phyloP scores from a whole-genome alignment of 768 basidiomycete species.

The Lactifluus pinguis region DNA sequence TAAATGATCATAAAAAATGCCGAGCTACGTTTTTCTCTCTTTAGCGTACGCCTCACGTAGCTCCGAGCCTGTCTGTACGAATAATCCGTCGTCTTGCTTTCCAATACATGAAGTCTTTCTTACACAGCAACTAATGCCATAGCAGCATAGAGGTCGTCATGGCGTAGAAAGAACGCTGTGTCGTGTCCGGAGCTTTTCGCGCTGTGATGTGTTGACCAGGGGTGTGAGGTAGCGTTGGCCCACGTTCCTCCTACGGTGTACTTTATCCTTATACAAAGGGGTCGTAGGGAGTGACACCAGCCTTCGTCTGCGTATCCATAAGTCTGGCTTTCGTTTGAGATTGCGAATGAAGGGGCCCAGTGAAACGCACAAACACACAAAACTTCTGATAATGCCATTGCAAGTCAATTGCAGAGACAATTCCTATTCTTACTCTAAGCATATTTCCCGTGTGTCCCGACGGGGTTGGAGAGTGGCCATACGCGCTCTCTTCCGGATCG shows the following conservation, averaged over 20 bases:
- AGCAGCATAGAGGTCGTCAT: no score
- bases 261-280: no score
- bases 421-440: conserved; percentile 8
- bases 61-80: no score
- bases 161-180: no score
- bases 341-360: background rate
- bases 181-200: no score
- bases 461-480: background rate
- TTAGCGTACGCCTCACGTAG: no score
- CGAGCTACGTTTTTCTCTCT: background rate
- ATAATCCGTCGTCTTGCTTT: no score
- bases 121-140: no score
- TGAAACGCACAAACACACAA: background rate
- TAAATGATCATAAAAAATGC: conserved; percentile 12
- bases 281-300: background rate
- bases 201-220: no score
- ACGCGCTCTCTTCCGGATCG: conserved; percentile 5
- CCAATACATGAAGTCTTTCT: no score
- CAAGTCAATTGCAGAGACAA: conserved; percentile 5
- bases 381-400: background rate
- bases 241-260: no score
- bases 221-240: no score
- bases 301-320: background rate
- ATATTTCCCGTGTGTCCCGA: background rate
- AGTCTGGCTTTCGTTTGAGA: background rate